Evolutionary conservation across 2,329 filamentous ascomycete genomes (phyloP), one percentile per base, ranked within the genome.

Genomic region (Cryphonectria carpinicola): DNA sequence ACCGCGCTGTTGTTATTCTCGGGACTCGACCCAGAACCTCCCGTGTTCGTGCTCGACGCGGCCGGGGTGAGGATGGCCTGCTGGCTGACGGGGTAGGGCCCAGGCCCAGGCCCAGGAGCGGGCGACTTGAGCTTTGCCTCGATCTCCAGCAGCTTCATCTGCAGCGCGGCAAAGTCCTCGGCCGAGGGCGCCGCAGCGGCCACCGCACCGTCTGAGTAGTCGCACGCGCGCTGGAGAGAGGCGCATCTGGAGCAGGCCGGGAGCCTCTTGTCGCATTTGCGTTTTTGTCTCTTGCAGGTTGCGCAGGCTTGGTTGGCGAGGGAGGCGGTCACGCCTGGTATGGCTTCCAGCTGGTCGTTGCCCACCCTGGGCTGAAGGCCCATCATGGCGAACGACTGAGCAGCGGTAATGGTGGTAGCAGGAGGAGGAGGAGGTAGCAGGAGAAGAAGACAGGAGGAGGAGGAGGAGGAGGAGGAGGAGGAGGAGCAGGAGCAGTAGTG

Each of bases 181-280:
- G 79, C 76, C 58, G 58, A 46, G 0, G 81, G 82, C 1, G 82
- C 81, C 13, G 77, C 71, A 13, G 79, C 77, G 25, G 76, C 71
- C 70, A 22, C 79, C 77, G 22, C 72, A 22, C 75, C 71, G 58
- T 83, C 80, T 22, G 78, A 79, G 73, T 84, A 84, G 72, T 84
- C 82, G 76, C 82, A 84, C 32, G 72, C 70, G 17, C 82, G 78
- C 46, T 77, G 77, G 79, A 84, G 81, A 14, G 83, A 79, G 28
- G 74, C 74, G 76, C 86, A 88, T 4, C 87, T 79, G 2, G 80
- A 77, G 75, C 86, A 88, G 22, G 78, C 75, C 19, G 86, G 86
- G 1, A 87, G 73, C 5, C 73, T 75, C 77, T 87, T 87, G 80
- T 85, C 82, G 75, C 86, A 87, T 79, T 82, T 84, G 60, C 85